Percentiles rank a stretch among this genome's conserved stretches.
Evolutionary conservation across 768 basidiomycete species (phyloP).

Genomic region (Termitomyces sp.): DNA sequence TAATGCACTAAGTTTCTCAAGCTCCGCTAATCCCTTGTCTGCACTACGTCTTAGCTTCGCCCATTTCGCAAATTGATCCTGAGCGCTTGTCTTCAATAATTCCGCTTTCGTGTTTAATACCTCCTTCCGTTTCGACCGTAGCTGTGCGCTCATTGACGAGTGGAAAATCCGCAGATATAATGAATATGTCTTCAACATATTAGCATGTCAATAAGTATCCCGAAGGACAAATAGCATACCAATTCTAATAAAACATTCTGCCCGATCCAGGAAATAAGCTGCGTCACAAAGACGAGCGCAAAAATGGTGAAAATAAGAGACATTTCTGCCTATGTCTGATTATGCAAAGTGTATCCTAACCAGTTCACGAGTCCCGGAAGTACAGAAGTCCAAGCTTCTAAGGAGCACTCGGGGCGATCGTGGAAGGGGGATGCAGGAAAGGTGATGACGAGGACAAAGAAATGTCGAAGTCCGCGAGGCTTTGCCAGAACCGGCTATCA

Average conservation of each 20-base stretch:
- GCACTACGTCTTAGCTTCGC: conserved; percentile 86
- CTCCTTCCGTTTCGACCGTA: conserved; percentile 71
- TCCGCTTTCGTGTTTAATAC: conserved; percentile 80
- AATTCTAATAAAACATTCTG: conserved; percentile 76
- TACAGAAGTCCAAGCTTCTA: conserved; percentile 10
- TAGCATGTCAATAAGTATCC: neutral
- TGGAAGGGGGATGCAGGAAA: conserved; percentile 3
- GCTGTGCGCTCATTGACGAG: conserved; percentile 45
- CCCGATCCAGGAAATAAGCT: conserved; percentile 86
- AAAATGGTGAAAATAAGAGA: conserved; percentile 81
- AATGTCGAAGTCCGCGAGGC: conserved; percentile 4
- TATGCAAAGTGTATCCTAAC: conserved; percentile 9
- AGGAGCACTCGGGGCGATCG: conserved; percentile 9
- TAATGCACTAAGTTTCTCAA: conserved; percentile 85
- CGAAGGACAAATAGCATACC: conserved; percentile 40
- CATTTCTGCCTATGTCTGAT: conserved; percentile 35
- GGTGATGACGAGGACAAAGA: conserved; percentile 16
- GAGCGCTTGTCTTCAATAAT: conserved; percentile 84
- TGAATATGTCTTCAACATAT: conserved; percentile 55
- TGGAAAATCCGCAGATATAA: conserved; percentile 66
- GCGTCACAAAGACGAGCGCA: conserved; percentile 71
- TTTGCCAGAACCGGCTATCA: neutral
- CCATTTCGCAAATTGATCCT: conserved; percentile 99
- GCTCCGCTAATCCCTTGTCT: conserved; percentile 86
- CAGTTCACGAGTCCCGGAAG: neutral